Base-by-base conservation (phyloP, 257 asterid species). In the Scutellaria baicalensis region DNA sequence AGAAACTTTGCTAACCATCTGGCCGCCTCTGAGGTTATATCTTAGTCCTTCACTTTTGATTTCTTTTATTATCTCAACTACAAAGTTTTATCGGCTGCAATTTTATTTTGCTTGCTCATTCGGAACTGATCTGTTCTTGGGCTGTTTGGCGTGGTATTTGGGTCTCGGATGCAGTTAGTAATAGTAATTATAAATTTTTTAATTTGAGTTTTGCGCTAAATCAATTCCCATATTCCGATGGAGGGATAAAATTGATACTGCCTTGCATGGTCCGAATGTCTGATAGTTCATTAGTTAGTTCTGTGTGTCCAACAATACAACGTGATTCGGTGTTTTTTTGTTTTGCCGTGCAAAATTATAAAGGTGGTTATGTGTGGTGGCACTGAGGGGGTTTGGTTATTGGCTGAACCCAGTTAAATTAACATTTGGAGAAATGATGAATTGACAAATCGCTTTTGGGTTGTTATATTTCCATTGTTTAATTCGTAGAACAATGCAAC, bases 21-120 rank as follows among this genome's bases (percentile, higher is more conserved):
- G 31, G 89, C 78, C 5, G 99, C 95, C 40, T 79, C 96, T 1
- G 81, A 93, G 96, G 99, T 91, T 47, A 54, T 27, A 66, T 33
- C 36, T 58, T 8, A 8, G 49, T 51, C 35, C 27, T 43, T 47
- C 49, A 47, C 69, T 31, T 31, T 58, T 39, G 48, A 40, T 68
- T 17, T 3, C 63, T 27, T 27, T 27, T 27, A 3, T 27, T 27
- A 27, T 27, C 33, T 27, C 5, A 27, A 27, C 33, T 27, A 5
- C 33, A 27, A 27, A 27, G 33, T 27, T 27, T 27, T 27, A 27
- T 27, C 33, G 2, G 33, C 33, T 27, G 1, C 33, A 27, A 27
- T 27, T 27, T 27, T 3, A 27, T 27, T 27, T 27, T 27, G 31
- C 31, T 23, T 23, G 33, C 33, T 27, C 33, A 27, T 27, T 27